phyloP scores from a whole-genome alignment of 1,284 basidiomycete genomes.

The Moniliophthora roreri region DNA sequence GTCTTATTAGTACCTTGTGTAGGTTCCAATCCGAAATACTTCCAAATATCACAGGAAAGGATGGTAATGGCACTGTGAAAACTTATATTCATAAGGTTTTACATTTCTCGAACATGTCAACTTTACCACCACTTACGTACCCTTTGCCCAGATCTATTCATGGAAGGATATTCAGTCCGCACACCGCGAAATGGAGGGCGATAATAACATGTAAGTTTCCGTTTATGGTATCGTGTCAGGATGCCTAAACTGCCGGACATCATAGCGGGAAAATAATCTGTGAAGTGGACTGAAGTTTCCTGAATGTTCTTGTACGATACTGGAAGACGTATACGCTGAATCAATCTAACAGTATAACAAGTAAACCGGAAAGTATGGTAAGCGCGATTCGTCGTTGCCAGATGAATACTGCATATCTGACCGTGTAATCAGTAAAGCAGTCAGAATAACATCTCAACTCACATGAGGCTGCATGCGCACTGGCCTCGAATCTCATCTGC shows the following conservation, averaged over 20 bases:
- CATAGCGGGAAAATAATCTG: constrained; percentile 59
- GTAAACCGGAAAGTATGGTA: too few relatives aligned
- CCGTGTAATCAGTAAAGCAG: too few relatives aligned
- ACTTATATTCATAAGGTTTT: constrained; percentile 77
- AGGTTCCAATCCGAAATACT: constrained; percentile 51
- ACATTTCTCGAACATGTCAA: neutral
- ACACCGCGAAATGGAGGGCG: constrained; percentile 85
- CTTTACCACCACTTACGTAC: neutral
- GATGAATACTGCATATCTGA: too few relatives aligned
- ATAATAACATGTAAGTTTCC: constrained; percentile 63
- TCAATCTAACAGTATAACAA: too few relatives aligned
- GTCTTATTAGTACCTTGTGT: constrained; percentile 1
- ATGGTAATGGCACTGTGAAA: constrained; percentile 62
- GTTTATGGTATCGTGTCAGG: neutral
- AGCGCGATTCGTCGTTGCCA: too few relatives aligned
- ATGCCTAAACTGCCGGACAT: constrained; percentile 9
- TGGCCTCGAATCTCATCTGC: too few relatives aligned
- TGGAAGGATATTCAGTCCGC: constrained; percentile 86
- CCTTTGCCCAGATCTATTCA: constrained; percentile 59
- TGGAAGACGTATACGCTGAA: too few relatives aligned
- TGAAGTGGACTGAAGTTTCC: constrained; percentile 46
- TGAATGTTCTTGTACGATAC: too few relatives aligned
- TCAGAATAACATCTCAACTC: constrained; percentile 7
- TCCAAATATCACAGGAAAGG: constrained; percentile 55
- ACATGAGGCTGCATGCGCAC: too few relatives aligned